These are phyloP conservation scores for Sugiyamaella floridensis DNA, from an alignment of 805 yeast species.

Conservation along the genomic window DNA sequence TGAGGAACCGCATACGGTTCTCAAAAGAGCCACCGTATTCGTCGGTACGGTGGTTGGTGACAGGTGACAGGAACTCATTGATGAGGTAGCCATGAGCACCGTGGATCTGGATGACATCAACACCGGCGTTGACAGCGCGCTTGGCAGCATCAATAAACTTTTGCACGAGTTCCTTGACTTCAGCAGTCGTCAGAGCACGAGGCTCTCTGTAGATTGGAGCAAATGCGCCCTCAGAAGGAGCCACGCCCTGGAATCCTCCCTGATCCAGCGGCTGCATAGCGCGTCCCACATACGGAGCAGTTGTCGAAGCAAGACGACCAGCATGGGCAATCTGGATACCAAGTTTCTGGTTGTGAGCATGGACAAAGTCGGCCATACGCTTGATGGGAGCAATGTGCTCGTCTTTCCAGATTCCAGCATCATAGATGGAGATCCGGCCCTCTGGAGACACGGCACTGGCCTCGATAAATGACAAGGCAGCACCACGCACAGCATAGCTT, in stretches of 20 bases:
- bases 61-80: slow-evolving; percentile 40
- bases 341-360: slow-evolving; percentile 35
- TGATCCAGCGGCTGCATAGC: slow-evolving; percentile 26
- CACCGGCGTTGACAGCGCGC: slow-evolving; percentile 45
- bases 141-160: slow-evolving; percentile 42
- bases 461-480: slow-evolving; percentile 44
- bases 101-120: slow-evolving; percentile 60
- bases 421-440: slow-evolving; percentile 40
- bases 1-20: slow-evolving; percentile 43
- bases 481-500: slow-evolving; percentile 41
- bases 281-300: slow-evolving; percentile 25
- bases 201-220: slow-evolving; percentile 10
- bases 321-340: slow-evolving; percentile 53
- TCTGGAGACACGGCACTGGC: slow-evolving; percentile 37
- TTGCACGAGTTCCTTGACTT: slow-evolving; percentile 35
- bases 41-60: slow-evolving; percentile 49
- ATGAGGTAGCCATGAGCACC: slow-evolving; percentile 56
- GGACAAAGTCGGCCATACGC: slow-evolving; percentile 38
- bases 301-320: slow-evolving; percentile 42
- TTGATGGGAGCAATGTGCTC: slow-evolving; percentile 40
- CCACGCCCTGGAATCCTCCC: slow-evolving; percentile 17
- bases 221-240: slow-evolving; percentile 1
- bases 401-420: slow-evolving; percentile 46
- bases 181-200: slow-evolving; percentile 34
- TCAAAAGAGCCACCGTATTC: slow-evolving; percentile 57